These are phyloP conservation scores for Stentor coeruleus DNA, from an alignment of 73 alveolate species.

Conservation along the genomic window DNA sequence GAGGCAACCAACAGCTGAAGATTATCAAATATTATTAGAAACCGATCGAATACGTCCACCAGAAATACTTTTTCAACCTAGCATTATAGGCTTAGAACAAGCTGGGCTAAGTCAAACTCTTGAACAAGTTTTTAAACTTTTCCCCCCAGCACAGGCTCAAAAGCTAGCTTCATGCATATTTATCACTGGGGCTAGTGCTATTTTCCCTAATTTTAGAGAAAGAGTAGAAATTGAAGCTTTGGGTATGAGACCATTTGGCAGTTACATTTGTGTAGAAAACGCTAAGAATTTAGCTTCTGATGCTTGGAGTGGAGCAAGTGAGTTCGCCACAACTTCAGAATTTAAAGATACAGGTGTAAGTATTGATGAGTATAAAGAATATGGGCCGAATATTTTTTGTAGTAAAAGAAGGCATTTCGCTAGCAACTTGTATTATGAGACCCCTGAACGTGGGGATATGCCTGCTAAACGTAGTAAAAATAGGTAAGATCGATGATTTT, in stretches of 20 bases:
- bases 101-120: slow-evolving; percentile 86
- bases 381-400: slow-evolving; percentile 54
- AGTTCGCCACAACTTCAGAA: slow-evolving; percentile 49
- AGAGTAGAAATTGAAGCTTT: slow-evolving; percentile 71
- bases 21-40: slow-evolving; percentile 74
- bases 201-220: slow-evolving; percentile 65
- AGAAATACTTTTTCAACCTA: slow-evolving; percentile 82
- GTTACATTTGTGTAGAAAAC: slow-evolving; percentile 57
- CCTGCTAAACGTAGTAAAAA: not conserved
- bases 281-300: slow-evolving; percentile 75
- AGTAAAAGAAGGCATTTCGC: not conserved
- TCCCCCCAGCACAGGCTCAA: slow-evolving; percentile 38
- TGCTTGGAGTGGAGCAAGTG: slow-evolving; percentile 90
- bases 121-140: slow-evolving; percentile 49
- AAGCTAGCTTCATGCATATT: slow-evolving; percentile 54
- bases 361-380: slow-evolving; percentile 61
- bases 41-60: slow-evolving; percentile 85
- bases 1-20: slow-evolving; percentile 70
- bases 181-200: slow-evolving; percentile 81
- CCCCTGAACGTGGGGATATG: not conserved
- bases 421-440: not conserved
- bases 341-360: slow-evolving; percentile 31
- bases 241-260: slow-evolving; percentile 58
- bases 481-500: too few species aligned
- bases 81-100: slow-evolving; percentile 78